Conservation (phyloP, 768 basidiomycete species). For the Termitomyces sp. region DNA sequence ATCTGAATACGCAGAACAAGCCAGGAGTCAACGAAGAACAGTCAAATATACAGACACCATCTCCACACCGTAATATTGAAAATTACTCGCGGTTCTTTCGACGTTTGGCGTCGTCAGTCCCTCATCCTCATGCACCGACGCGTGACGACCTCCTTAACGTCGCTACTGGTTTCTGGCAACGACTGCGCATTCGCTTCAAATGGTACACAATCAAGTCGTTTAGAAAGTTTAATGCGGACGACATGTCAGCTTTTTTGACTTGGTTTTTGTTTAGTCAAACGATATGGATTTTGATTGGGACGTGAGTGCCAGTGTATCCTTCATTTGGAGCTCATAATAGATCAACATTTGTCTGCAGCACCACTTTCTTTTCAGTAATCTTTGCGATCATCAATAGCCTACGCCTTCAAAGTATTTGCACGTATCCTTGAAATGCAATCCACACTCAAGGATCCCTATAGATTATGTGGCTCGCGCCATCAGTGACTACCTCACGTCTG, state of each 20-base stretch:
- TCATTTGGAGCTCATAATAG: neutral
- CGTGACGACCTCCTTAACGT: conserved; percentile 87
- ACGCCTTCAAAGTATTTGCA: conserved; percentile 66
- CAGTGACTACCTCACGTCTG: conserved; percentile 89
- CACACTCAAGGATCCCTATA: conserved; percentile 24
- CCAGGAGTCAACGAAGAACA: conserved; percentile 2
- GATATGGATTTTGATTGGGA: conserved; percentile 93
- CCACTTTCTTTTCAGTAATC: conserved; percentile 93
- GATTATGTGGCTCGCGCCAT: conserved; percentile 85
- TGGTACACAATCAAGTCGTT: conserved; percentile 97
- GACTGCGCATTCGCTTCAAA: conserved; percentile 87
- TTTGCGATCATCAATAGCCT: conserved; percentile 89
- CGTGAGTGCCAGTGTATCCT: conserved; percentile 46
- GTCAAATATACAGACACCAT: neutral
- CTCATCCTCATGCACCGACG: conserved; percentile 75
- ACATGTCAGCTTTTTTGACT: conserved; percentile 93
- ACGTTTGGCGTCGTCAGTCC: conserved; percentile 73
- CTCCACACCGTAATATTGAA: conserved; percentile 37
- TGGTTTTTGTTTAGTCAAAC: conserved; percentile 97
- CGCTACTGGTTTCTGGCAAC: conserved; percentile 87
- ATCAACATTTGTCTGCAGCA: conserved; percentile 46
- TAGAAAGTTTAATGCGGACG: conserved; percentile 92
- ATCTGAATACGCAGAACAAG: neutral
- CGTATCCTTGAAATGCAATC: neutral
- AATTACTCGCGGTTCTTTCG: conserved; percentile 82